A percentile compares a stretch with the other conserved stretches of the same genome.
Evolutionary conservation across 352 stramenopile species (phyloP).

Genomic region (Pythium aristosporum): DNA sequence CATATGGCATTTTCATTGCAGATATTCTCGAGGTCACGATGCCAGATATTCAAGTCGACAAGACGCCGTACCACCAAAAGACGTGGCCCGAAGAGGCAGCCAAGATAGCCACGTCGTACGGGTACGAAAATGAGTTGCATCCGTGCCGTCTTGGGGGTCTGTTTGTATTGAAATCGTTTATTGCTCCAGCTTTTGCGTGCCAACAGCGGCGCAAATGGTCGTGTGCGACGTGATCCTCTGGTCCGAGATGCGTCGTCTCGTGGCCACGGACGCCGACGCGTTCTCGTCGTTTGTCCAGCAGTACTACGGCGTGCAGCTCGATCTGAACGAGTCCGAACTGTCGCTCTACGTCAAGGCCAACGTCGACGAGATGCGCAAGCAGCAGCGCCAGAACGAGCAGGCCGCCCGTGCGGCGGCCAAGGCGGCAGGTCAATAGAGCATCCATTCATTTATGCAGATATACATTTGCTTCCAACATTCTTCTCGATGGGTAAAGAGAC

Average conservation of each 20-base stretch:
- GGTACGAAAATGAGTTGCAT: conserved; percentile 31
- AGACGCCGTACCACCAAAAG: conserved; percentile 44
- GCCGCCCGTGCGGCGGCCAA: conserved; percentile 5
- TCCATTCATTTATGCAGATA: background rate
- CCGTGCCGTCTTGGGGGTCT: background rate
- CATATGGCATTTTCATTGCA: conserved; percentile 7
- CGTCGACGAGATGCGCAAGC: conserved; percentile 55
- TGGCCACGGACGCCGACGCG: conserved; percentile 59
- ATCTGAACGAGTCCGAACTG: conserved; percentile 62
- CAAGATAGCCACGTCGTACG: conserved; percentile 47
- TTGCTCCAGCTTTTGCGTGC: conserved; percentile 33
- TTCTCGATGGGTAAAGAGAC: too few relatives aligned
- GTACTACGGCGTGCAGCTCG: conserved; percentile 65
- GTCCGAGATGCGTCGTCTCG: conserved; percentile 56
- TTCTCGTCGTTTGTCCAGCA: conserved; percentile 64
- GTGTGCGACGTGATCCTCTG: conserved; percentile 73
- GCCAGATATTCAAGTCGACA: conserved; percentile 55
- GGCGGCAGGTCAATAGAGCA: conserved; percentile 3
- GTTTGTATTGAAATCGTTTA: background rate
- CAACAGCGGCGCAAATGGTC: conserved; percentile 40
- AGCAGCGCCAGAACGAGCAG: conserved; percentile 23
- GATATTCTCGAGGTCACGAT: conserved; percentile 56
- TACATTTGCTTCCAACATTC: background rate
- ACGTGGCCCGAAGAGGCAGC: conserved; percentile 44
- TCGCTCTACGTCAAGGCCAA: conserved; percentile 69